These are phyloP conservation scores for Geranomyces variabilis DNA, from an alignment of 192 early-diverging fungal genomes.

Conservation along the genomic window DNA sequence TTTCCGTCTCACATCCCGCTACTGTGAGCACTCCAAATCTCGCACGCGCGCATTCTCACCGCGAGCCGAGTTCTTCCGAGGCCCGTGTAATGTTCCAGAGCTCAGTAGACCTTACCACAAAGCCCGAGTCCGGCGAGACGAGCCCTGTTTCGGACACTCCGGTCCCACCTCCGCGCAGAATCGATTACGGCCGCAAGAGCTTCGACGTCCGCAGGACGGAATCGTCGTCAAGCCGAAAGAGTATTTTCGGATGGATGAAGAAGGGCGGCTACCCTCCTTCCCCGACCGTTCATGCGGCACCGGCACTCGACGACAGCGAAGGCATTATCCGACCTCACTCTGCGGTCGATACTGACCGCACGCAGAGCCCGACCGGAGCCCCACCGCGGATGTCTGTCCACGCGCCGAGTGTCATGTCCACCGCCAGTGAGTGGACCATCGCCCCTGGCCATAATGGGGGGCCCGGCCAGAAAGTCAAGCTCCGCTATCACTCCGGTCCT, in stretches of 20 bases:
- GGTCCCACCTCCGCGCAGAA: slow-evolving; percentile 4
- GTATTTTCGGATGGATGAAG: slow-evolving; percentile 31
- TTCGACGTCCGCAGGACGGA: slow-evolving; percentile 33
- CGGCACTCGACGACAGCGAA: neutral
- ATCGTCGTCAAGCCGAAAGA: slow-evolving; percentile 17
- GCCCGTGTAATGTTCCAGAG: slow-evolving; percentile 11
- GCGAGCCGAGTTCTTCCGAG: neutral
- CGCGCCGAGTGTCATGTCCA: slow-evolving; percentile 29
- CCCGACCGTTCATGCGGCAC: neutral
- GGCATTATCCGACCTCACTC: slow-evolving; percentile 16
- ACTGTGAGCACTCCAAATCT: slow-evolving; percentile 5
- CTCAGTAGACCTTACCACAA: neutral
- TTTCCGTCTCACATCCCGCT: slow-evolving; percentile 8
- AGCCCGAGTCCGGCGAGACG: neutral
- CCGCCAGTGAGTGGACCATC: slow-evolving; percentile 20
- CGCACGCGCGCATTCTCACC: slow-evolving; percentile 13
- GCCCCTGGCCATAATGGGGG: neutral
- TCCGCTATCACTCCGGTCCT: slow-evolving; percentile 51
- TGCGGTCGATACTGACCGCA: slow-evolving; percentile 11
- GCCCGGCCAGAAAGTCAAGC: neutral
- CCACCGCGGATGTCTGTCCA: slow-evolving; percentile 27
- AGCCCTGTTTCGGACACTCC: neutral
- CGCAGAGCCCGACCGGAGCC: neutral
- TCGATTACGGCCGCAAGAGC: slow-evolving; percentile 35
- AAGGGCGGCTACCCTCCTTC: slow-evolving; percentile 23